A percentile compares a stretch with the other conserved stretches of the same genome.
phyloP scores from a whole-genome alignment of 768 basidiomycete species.

The Lactarius trivialis region DNA sequence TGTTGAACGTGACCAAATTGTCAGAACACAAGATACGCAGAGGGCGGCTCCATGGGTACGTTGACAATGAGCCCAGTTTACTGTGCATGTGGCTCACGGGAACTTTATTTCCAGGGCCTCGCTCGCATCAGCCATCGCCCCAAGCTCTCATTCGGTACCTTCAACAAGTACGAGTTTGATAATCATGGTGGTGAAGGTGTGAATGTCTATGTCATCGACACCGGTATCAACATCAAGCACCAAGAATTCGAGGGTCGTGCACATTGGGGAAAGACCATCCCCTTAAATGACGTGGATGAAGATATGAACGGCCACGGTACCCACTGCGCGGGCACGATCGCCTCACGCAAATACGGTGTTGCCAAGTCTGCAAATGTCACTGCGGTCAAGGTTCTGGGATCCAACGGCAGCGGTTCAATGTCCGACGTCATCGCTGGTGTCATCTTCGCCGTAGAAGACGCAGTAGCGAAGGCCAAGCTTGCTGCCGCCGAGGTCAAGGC shows the following conservation, averaged over 20 bases:
- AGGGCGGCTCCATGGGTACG: conserved; percentile 81
- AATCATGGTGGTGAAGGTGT: conserved; percentile 80
- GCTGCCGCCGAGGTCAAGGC: conserved; percentile 59
- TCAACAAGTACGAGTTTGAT: conserved; percentile 75
- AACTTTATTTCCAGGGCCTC: conserved; percentile 61
- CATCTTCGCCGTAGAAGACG: conserved; percentile 58
- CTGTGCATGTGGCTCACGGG: conserved; percentile 13
- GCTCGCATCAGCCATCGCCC: conserved; percentile 88
- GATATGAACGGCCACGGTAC: conserved; percentile 96
- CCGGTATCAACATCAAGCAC: conserved; percentile 84
- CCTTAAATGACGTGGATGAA: conserved; percentile 71
- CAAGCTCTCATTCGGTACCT: conserved; percentile 71
- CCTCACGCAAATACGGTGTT: conserved; percentile 88
- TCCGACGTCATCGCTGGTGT: conserved; percentile 90
- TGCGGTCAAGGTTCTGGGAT: conserved; percentile 92
- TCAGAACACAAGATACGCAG: conserved; percentile 68
- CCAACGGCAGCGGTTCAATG: conserved; percentile 92
- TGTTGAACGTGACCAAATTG: conserved; percentile 90
- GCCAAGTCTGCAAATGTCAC: conserved; percentile 88
- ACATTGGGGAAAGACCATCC: conserved; percentile 89
- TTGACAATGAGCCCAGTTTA: conserved; percentile 17
- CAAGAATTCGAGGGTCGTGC: conserved; percentile 86
- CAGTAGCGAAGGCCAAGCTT: conserved; percentile 47
- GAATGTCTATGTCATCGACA: conserved; percentile 84
- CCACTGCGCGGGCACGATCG: conserved; percentile 95